Evolutionary conservation across 768 basidiomycete genomes (phyloP).

Genomic region (Naganishia friedmannii): DNA sequence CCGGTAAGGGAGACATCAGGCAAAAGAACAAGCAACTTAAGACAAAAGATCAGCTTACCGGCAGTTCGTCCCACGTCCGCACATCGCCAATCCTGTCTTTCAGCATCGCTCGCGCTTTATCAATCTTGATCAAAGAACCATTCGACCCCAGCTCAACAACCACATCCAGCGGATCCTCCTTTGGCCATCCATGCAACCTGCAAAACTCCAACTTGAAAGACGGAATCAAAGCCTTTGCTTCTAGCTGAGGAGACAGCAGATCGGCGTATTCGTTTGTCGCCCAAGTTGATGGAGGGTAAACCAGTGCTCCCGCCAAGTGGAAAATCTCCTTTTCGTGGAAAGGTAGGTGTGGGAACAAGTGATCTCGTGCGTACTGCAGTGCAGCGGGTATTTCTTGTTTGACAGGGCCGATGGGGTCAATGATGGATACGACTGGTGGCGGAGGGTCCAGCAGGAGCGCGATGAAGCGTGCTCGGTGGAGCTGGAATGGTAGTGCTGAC

Average conservation of each 20-base stretch:
- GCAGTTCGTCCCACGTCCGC: conserved; percentile 82
- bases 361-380: conserved; percentile 69
- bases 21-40: background rate
- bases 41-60: conserved; percentile 58
- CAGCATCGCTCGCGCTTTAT: conserved; percentile 91
- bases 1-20: background rate
- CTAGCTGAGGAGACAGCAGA: conserved; percentile 67
- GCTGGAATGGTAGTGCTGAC: conserved; percentile 80
- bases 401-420: conserved; percentile 50
- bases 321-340: conserved; percentile 40
- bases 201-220: conserved; percentile 88
- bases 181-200: conserved; percentile 78
- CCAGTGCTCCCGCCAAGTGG: conserved; percentile 41
- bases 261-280: conserved; percentile 71
- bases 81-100: conserved; percentile 89
- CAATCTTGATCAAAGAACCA: conserved; percentile 83
- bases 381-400: conserved; percentile 62
- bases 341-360: conserved; percentile 65
- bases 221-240: conserved; percentile 63
- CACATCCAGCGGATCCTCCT: conserved; percentile 79
- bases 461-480: conserved; percentile 87
- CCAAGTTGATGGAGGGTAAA: conserved; percentile 57
- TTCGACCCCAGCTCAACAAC: conserved; percentile 90
- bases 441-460: conserved; percentile 62
- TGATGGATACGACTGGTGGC: conserved; percentile 6